Percentiles rank a stretch among this genome's conserved stretches.
Conservation (phyloP, 306 rosid species). For the Sphenostylis stenocarpa region DNA sequence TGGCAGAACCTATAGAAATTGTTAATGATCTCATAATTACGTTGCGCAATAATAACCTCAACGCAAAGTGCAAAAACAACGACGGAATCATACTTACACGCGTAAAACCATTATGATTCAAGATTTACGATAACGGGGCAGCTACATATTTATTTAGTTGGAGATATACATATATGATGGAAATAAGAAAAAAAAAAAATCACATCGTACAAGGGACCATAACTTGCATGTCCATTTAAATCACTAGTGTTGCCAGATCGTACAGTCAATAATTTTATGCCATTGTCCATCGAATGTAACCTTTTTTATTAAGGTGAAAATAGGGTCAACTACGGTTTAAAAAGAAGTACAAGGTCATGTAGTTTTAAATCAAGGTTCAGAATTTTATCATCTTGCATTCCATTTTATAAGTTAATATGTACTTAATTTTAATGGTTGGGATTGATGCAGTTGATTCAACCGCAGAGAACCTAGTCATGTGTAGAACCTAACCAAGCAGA, state of each 20-base stretch:
- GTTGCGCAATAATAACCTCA: neutral
- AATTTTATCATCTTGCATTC: neutral
- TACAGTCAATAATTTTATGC: neutral
- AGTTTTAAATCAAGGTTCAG: too few species aligned
- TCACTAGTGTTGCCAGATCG: neutral
- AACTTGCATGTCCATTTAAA: neutral
- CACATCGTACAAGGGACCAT: neutral
- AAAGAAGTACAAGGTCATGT: too few species aligned
- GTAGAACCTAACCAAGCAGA: neutral
- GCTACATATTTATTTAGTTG: neutral
- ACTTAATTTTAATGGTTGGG: neutral
- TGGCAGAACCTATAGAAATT: slow-evolving; percentile 26
- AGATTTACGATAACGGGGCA: too few species aligned
- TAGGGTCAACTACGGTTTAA: too few species aligned
- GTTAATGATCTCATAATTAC: neutral
- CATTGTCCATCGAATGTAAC: neutral
- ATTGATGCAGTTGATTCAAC: neutral
- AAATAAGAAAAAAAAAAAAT: neutral
- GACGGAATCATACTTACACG: too few species aligned
- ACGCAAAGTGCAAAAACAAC: neutral
- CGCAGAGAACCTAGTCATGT: neutral
- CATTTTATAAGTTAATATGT: neutral
- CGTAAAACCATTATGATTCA: too few species aligned
- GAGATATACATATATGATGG: neutral
- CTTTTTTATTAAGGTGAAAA: neutral